Conservation (phyloP, 495 filamentous ascomycete genomes). For the Penicillium egyptiacum region DNA sequence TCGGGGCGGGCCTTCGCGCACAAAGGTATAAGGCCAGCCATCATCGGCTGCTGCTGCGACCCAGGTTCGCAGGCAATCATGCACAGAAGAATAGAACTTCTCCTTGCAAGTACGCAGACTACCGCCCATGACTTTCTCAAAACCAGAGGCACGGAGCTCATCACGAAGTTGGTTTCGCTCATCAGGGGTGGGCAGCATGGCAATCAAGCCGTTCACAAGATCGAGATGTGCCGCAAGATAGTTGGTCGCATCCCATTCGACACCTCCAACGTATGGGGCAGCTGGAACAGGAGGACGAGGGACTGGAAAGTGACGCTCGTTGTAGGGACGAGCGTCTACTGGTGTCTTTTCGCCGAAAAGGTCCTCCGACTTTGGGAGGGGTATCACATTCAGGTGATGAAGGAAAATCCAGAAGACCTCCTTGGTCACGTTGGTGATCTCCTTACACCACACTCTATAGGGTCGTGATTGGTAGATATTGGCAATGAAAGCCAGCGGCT, state of each 20-base stretch:
- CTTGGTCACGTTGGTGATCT: slow-evolving; percentile 88
- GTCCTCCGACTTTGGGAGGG: slow-evolving; percentile 42
- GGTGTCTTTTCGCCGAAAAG: slow-evolving; percentile 24
- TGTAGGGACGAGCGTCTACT: slow-evolving; percentile 20
- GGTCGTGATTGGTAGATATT: slow-evolving; percentile 85
- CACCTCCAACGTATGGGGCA: slow-evolving; percentile 94
- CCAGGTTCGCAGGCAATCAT: slow-evolving; percentile 87
- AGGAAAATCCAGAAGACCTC: slow-evolving; percentile 99
- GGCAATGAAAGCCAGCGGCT: slow-evolving; percentile 80
- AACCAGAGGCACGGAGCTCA: slow-evolving; percentile 79
- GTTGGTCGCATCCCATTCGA: slow-evolving; percentile 98
- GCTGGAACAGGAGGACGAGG: slow-evolving; percentile 88
- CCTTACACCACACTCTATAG: slow-evolving; percentile 91
- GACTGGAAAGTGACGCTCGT: slow-evolving; percentile 74
- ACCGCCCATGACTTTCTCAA: slow-evolving; percentile 84
- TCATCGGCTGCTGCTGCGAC: slow-evolving; percentile 82
- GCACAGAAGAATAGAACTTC: slow-evolving; percentile 90
- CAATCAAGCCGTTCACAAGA: slow-evolving; percentile 85
- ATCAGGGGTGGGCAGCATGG: slow-evolving; percentile 68
- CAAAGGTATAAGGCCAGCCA: slow-evolving; percentile 76
- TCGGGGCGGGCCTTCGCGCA: slow-evolving; percentile 67
- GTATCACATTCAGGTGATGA: slow-evolving; percentile 86
- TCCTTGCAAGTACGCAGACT: slow-evolving; percentile 91
- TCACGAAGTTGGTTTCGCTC: slow-evolving; percentile 77
- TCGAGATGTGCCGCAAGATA: slow-evolving; percentile 92